These are phyloP conservation scores for Filobasidium wieringae DNA, from an alignment of 768 basidiomycete species.

Conservation along the genomic window DNA sequence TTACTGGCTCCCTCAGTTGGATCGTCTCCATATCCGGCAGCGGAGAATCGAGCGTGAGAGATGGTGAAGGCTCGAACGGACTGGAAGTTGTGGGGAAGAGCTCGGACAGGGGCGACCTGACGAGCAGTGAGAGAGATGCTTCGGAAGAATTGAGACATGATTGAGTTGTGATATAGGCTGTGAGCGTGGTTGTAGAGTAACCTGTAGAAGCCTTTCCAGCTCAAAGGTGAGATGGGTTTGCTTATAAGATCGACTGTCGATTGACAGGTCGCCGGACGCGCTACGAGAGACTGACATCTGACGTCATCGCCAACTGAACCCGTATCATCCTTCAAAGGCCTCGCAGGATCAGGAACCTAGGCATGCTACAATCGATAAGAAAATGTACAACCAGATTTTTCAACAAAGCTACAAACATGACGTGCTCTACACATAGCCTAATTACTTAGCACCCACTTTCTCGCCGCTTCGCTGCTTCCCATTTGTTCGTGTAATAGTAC, in stretches of 20 bases:
- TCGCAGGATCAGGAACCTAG: too few relatives aligned
- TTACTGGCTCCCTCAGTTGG: slow-evolving; percentile 3
- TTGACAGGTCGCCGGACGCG: too few relatives aligned
- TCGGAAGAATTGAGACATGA: background rate
- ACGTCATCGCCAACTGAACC: too few relatives aligned
- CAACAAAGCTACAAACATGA: too few relatives aligned
- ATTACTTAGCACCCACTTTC: background rate
- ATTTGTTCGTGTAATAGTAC: slow-evolving; percentile 26
- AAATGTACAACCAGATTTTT: too few relatives aligned
- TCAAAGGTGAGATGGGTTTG: too few relatives aligned
- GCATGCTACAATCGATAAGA: too few relatives aligned
- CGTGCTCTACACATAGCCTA: too few relatives aligned
- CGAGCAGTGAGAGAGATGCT: background rate
- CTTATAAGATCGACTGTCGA: too few relatives aligned
- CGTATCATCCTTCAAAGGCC: too few relatives aligned
- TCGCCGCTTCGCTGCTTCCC: background rate
- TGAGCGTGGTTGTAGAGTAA: background rate
- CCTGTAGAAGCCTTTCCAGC: too few relatives aligned
- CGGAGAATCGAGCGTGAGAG: background rate
- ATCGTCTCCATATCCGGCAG: slow-evolving; percentile 9
- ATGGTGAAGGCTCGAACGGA: background rate
- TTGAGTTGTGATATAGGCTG: background rate
- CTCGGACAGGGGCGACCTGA: background rate
- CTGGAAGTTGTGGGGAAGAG: background rate
- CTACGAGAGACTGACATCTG: too few relatives aligned